Conservation (phyloP, 345 rosid species). For the Syzygium grande region DNA sequence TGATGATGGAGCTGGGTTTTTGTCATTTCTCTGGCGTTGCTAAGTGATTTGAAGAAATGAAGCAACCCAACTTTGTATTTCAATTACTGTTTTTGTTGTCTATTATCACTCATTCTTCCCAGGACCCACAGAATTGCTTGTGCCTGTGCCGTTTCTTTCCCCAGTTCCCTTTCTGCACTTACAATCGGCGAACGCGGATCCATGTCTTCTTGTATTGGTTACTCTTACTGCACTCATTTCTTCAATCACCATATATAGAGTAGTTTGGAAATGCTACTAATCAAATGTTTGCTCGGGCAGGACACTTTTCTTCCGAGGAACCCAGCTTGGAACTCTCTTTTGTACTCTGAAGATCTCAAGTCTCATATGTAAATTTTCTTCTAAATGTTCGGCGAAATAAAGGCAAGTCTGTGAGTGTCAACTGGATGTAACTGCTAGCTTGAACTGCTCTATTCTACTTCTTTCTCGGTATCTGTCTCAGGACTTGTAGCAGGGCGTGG, state of each 20-base stretch:
- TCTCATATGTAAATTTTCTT: slow-evolving; percentile 23
- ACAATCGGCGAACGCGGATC: neutral
- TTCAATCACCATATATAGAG: neutral
- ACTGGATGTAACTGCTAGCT: neutral
- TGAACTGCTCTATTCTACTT: neutral
- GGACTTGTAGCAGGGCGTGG: neutral
- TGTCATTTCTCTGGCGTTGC: neutral
- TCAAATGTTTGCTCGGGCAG: slow-evolving; percentile 17
- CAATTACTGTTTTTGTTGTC: neutral
- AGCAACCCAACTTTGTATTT: neutral
- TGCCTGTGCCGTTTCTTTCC: neutral
- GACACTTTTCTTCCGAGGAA: slow-evolving; percentile 71
- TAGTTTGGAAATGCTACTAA: neutral
- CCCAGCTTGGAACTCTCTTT: slow-evolving; percentile 45
- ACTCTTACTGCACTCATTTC: neutral
- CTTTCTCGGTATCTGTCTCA: neutral
- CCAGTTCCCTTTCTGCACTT: neutral
- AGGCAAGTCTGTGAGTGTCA: neutral
- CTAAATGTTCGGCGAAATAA: neutral
- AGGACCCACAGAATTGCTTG: neutral
- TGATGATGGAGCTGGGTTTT: neutral
- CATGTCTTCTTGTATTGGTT: neutral
- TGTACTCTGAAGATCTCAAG: slow-evolving; percentile 29
- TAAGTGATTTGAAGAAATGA: neutral
- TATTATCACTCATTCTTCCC: neutral